Base-by-base conservation (phyloP, 2,329 filamentous ascomycete species). In the Monosporascus sp. region DNA sequence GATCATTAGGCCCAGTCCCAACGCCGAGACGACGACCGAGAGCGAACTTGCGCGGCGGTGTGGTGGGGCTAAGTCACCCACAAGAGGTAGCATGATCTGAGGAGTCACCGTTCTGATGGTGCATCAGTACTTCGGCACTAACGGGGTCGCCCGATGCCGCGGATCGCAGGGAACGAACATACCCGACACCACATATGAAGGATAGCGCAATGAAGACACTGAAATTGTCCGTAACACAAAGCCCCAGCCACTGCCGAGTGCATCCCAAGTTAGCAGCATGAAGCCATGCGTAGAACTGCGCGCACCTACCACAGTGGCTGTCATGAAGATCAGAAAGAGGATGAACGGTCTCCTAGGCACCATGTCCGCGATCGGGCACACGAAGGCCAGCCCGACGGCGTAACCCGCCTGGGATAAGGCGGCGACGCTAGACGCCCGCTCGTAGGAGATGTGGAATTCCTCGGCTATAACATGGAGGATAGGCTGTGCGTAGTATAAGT, bases 391-490 rank as follows among this genome's bases (percentile, higher is more conserved):
- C 1, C 85, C 85, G 1, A 75, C 75, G 2, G 85, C 85, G 71
- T 89, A 89, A 2, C 85, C 85, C 9, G 83, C 84, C 66, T 89
- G 85, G 61, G 83, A 84, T 27, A 86, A 73, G 0, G 85, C 86
- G 1, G 85, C 84, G 45, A 88, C 81, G 47, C 65, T 62, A 9
- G 72, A 71, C 3, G 84, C 81, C 47, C 77, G 72, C 56, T 85
- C 83, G 65, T 86, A 83, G 37, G 74, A 74, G 41, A 88, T 83
- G 51, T 76, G 60, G 66, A 88, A 88, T 47, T 85, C 82, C 9
- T 71, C 59, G 0, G 85, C 85, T 27, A 89, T 69, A 27, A 86
- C 77, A 57, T 87, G 85, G 15, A 88, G 70, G 46, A 88, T 85
- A 0, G 85, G 84, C 59, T 88, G 84, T 34, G 77, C 82, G 65